These are phyloP conservation scores for Pythium aquatile DNA, from an alignment of 352 stramenopile species.

Conservation along the genomic window DNA sequence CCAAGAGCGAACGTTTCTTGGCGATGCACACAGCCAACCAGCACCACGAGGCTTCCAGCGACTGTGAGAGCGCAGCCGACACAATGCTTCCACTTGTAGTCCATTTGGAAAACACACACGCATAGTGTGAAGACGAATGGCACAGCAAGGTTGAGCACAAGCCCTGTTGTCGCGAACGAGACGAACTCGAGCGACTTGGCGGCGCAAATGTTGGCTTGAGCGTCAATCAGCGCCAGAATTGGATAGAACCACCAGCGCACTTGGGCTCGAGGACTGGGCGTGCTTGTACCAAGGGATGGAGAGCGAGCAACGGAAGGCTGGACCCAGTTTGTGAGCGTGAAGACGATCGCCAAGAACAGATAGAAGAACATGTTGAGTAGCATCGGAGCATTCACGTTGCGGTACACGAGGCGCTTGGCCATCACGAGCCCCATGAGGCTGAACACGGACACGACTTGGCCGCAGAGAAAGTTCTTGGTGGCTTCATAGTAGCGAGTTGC, in stretches of 20 bases:
- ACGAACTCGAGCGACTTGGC: conserved; percentile 33
- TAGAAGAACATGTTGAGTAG: conserved; percentile 50
- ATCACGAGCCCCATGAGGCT: conserved; percentile 38
- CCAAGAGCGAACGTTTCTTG: conserved; percentile 17
- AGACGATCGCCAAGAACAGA: conserved; percentile 28
- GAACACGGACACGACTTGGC: conserved; percentile 47
- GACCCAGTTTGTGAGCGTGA: conserved; percentile 25
- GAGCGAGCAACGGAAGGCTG: background rate
- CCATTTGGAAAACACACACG: conserved; percentile 26
- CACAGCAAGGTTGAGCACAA: conserved; percentile 47
- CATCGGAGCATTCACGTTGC: conserved; percentile 27
- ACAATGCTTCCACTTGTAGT: conserved; percentile 33
- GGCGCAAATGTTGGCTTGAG: conserved; percentile 41
- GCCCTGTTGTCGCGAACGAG: conserved; percentile 33
- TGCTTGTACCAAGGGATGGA: background rate
- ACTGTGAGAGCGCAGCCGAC: conserved; percentile 29
- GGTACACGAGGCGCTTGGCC: conserved; percentile 37
- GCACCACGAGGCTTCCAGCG: conserved; percentile 27
- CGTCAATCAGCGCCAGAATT: conserved; percentile 39
- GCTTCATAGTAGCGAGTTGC: conserved; percentile 4
- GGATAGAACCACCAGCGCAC: conserved; percentile 42
- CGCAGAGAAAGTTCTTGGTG: conserved; percentile 31
- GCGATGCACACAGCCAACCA: conserved; percentile 24
- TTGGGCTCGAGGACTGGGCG: background rate
- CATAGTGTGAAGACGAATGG: conserved; percentile 43